Conservation (phyloP, 2,329 filamentous ascomycete species). For the Paramyrothecium sp. region DNA sequence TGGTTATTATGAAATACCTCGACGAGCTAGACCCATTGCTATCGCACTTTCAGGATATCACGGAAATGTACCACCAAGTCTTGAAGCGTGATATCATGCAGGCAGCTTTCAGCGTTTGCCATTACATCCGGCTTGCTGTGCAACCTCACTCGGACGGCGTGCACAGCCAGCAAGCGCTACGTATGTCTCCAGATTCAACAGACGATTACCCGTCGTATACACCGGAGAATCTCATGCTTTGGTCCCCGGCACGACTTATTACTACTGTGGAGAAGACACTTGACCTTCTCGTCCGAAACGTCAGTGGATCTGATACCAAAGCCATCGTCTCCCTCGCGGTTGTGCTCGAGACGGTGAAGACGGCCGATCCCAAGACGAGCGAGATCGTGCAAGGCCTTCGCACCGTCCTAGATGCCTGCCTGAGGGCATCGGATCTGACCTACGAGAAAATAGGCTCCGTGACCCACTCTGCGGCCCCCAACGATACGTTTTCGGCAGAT, state of each 20-base stretch:
- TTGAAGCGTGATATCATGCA: conserved; percentile 54
- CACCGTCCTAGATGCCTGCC: conserved; percentile 41
- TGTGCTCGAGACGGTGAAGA: conserved; percentile 44
- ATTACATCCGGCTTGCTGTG: conserved; percentile 43
- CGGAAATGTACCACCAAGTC: conserved; percentile 52
- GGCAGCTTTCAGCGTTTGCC: conserved; percentile 54
- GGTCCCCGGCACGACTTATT: conserved; percentile 39
- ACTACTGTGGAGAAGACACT: conserved; percentile 45
- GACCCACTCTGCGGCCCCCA: conserved; percentile 4
- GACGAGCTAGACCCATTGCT: conserved; percentile 50
- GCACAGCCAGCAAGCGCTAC: conserved; percentile 26
- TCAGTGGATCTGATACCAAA: conserved; percentile 49
- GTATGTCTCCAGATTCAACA: conserved; percentile 30
- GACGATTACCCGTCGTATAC: conserved; percentile 32
- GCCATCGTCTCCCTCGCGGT: conserved; percentile 48
- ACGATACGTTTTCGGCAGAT: conserved; percentile 20
- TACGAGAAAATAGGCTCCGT: conserved; percentile 30
- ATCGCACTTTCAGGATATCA: conserved; percentile 44
- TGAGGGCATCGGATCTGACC: conserved; percentile 41
- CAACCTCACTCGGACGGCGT: conserved; percentile 24
- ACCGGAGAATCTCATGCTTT: conserved; percentile 35
- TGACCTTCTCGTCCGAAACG: conserved; percentile 42
- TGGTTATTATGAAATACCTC: conserved; percentile 53
- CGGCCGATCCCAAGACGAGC: conserved; percentile 37
- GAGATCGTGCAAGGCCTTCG: conserved; percentile 40